Percentiles rank a stretch among this genome's conserved stretches.
Evolutionary conservation across 202 grass and related monocot genomes (phyloP).

Genomic region (Elaeis oleifera): DNA sequence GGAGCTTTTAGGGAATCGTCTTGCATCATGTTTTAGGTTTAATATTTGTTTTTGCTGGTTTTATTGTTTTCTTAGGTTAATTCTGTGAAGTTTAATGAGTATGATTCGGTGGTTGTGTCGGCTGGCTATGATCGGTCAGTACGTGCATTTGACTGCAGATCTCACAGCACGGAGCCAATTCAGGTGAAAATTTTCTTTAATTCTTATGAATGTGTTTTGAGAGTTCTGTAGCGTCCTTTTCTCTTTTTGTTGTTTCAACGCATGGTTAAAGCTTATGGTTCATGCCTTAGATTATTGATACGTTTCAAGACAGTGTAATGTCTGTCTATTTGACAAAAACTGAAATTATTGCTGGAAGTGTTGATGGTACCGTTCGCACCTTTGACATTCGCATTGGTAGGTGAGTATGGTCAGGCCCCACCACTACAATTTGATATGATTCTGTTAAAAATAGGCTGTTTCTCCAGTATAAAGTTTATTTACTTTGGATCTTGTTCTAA

Average conservation of each 20-base stretch:
- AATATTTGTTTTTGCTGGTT: constrained; percentile 6
- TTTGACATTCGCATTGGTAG: constrained; percentile 97
- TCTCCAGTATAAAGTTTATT: too few species aligned
- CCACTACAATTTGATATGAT: too few species aligned
- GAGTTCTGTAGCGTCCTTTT: background rate
- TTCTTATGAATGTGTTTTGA: background rate
- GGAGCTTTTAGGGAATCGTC: background rate
- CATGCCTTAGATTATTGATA: constrained; percentile 60
- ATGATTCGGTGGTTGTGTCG: constrained; percentile 67
- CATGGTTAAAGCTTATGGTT: constrained; percentile 11
- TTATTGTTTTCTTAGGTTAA: constrained; percentile 45
- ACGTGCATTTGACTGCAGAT: constrained; percentile 82
- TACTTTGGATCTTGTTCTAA: constrained; percentile 9
- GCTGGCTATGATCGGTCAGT: constrained; percentile 82
- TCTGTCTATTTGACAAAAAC: constrained; percentile 75
- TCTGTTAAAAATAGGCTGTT: too few species aligned
- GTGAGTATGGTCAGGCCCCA: constrained; percentile 26
- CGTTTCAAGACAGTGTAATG: constrained; percentile 98
- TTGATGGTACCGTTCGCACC: constrained; percentile 82
- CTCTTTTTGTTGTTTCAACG: background rate
- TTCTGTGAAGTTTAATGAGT: constrained; percentile 91
- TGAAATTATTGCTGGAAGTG: constrained; percentile 93
- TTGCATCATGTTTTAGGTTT: background rate
- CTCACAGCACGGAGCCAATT: constrained; percentile 82
- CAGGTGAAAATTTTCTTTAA: constrained; percentile 44